Conservation (phyloP, 2,329 filamentous ascomycete species). For the Lecanicillium sp. region DNA sequence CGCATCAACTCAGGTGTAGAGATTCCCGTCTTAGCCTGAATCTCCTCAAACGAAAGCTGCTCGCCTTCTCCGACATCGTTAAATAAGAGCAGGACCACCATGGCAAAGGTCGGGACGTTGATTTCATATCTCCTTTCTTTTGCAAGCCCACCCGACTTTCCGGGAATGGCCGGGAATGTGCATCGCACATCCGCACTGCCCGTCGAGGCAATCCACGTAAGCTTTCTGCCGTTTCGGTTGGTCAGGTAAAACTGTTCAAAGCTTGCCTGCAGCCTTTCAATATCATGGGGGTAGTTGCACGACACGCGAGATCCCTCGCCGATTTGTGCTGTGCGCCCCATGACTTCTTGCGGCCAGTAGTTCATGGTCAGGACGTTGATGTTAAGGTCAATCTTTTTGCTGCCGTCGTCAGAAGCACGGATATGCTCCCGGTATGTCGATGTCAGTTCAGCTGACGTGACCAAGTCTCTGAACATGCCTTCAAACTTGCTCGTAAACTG, state of each 20-base stretch:
- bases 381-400: constrained; percentile 60
- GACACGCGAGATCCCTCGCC: constrained; percentile 31
- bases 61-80: constrained; percentile 59
- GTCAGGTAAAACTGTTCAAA: constrained; percentile 85
- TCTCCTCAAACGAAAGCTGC: constrained; percentile 61
- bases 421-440: constrained; percentile 67
- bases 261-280: constrained; percentile 70
- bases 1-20: constrained; percentile 65
- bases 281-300: constrained; percentile 67
- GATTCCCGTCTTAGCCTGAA: constrained; percentile 76
- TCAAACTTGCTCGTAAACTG: constrained; percentile 90
- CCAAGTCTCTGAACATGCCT: constrained; percentile 97
- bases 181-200: constrained; percentile 85
- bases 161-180: constrained; percentile 62
- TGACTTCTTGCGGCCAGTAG: constrained; percentile 88
- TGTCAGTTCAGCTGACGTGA: constrained; percentile 76
- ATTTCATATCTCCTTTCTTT: constrained; percentile 76
- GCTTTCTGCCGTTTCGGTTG: constrained; percentile 78
- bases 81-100: constrained; percentile 85
- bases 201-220: constrained; percentile 68
- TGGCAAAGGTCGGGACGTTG: constrained; percentile 85
- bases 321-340: constrained; percentile 54
- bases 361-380: constrained; percentile 87
- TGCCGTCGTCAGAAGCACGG: constrained; percentile 38
- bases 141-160: constrained; percentile 55